phyloP scores from a whole-genome alignment of 176 grass and related monocot genomes.

The Aegilops tauschii region DNA sequence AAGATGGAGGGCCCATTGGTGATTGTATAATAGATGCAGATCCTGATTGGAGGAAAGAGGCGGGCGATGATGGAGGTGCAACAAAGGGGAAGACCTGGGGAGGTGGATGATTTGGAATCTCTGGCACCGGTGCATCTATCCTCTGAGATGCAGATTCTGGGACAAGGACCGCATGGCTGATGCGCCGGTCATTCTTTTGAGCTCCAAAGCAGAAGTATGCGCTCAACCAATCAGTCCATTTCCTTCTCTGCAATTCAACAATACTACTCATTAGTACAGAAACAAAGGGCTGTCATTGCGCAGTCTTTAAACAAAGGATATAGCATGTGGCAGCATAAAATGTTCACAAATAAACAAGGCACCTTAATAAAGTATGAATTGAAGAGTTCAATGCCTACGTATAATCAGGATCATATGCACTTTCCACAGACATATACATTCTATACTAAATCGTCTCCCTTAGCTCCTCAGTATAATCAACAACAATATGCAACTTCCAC shows the following conservation, averaged over 20 bases:
- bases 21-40: slow-evolving; percentile 74
- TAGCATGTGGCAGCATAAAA: neutral
- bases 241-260: slow-evolving; percentile 71
- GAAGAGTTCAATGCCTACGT: neutral
- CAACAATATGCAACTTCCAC: neutral
- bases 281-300: neutral
- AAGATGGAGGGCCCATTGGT: slow-evolving; percentile 49
- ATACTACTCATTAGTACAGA: slow-evolving; percentile 4
- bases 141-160: slow-evolving; percentile 59
- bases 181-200: slow-evolving; percentile 66
- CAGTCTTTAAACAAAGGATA: neutral
- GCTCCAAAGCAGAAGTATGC: slow-evolving; percentile 90
- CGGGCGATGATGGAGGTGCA: slow-evolving; percentile 88
- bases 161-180: slow-evolving; percentile 71
- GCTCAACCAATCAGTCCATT: slow-evolving; percentile 76
- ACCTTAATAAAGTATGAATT: neutral
- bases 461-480: neutral
- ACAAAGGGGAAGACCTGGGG: slow-evolving; percentile 61
- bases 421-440: neutral
- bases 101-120: slow-evolving; percentile 61
- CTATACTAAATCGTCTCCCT: neutral
- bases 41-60: slow-evolving; percentile 86
- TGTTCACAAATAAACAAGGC: neutral
- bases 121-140: slow-evolving; percentile 43
- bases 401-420: neutral